A percentile compares a stretch with the other conserved stretches of the same genome.
Evolutionary conservation across 345 rosid genomes (phyloP).

Genomic region (Gossypium turneri): DNA sequence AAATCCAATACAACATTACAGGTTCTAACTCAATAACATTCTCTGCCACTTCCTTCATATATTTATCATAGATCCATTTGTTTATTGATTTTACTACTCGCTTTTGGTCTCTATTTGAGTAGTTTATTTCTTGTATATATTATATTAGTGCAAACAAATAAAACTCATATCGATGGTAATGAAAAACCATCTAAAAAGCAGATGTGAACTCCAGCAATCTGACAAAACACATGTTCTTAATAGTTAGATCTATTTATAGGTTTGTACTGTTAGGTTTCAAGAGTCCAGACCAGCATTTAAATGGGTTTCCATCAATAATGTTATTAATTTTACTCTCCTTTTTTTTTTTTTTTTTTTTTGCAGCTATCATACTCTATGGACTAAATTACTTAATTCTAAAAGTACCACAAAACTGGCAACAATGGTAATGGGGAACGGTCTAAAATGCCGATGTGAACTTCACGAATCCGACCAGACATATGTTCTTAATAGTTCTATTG

Average conservation of each 20-base stretch:
- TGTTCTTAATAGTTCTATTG: neutral
- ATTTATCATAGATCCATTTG: neutral
- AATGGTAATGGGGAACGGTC: neutral
- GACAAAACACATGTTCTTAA: neutral
- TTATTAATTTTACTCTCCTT: neutral
- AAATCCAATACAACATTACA: constrained; percentile 1
- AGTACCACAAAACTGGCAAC: neutral
- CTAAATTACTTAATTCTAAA: neutral
- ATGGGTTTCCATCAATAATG: neutral
- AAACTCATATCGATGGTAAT: neutral
- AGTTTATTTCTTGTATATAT: neutral
- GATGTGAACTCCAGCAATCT: neutral
- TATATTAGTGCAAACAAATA: neutral
- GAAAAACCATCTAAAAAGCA: neutral
- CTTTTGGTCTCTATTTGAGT: neutral
- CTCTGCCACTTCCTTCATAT: neutral
- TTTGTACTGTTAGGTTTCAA: neutral
- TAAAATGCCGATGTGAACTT: neutral
- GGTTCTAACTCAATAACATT: neutral
- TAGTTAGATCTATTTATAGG: neutral
- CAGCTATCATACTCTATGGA: neutral
- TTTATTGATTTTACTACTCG: neutral
- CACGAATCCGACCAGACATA: neutral
- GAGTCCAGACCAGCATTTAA: too few relatives aligned
- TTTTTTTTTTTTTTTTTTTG: neutral